Base-by-base conservation (phyloP, 208 protist genomes). In the Crithidia fasciculata region DNA sequence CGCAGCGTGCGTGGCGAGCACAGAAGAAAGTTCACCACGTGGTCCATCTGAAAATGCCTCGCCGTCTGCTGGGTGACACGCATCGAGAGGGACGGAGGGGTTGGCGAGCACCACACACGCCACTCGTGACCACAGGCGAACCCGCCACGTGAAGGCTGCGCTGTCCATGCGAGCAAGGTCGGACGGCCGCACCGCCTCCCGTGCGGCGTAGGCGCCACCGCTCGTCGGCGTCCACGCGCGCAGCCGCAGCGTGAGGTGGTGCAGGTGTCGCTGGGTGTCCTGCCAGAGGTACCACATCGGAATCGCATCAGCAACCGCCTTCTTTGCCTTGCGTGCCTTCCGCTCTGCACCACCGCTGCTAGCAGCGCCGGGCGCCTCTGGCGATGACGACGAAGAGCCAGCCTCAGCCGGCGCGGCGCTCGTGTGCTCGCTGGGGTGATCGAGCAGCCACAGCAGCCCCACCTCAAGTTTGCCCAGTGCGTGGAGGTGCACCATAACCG, bases 221-320 rank as follows among this genome's bases (percentile, higher is more conserved):
- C 55, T 12, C 8, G 56, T 66, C 4, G 76, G 59, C 37, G 74
- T 50, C 76, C 74, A 69, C 44, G 67, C 8, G 45, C 16, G 67
- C 67, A 79, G 62, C 12, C 75, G 75, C 47, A 80, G 72, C 16
- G 80, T 78, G 44, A 85, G 59, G 54, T 81, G 73, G 47, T 80
- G 71, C 57, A 76, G 59, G 19, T 81, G 74, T 8, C 76, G 81
- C 54, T 55, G 66, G 15, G 72, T n/a, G 50, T 85, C 81, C 44
- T 82, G 76, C 81, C 81, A 85, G 47, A 85, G 72, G 40, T 49
- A 44, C 81, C 81, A 85, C 49, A 74, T 60, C 39, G 74, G 74
- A 15, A 12, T 36, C 37, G 65, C 37, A 10, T 81, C 78, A 36
- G 57, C 40, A 52, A 45, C 36, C 4, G 39, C 5, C 18, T 58